Conservation (phyloP, 148 eudicot genomes). For the Chenopodium suecicum region DNA sequence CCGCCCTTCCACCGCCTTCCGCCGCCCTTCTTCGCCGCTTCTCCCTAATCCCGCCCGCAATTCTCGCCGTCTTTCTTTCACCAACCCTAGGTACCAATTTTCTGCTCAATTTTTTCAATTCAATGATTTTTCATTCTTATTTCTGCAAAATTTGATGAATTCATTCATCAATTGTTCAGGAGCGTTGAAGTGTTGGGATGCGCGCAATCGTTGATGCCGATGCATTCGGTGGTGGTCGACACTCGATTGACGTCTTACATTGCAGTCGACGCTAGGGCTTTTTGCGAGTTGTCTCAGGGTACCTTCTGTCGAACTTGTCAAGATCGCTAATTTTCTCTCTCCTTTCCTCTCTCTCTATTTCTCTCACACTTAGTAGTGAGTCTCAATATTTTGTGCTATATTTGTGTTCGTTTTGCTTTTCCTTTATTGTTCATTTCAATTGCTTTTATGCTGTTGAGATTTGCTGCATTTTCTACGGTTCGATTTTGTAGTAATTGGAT, state of each 20-base stretch:
- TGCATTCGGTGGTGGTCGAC: constrained; percentile 50
- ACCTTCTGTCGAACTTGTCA: constrained; percentile 43
- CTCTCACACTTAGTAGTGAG: constrained; percentile 13
- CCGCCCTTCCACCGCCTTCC: constrained; percentile 27
- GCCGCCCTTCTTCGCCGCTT: constrained; percentile 31
- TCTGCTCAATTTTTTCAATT: background rate
- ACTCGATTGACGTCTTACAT: constrained; percentile 53
- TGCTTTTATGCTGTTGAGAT: background rate
- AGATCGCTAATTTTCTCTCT: constrained; percentile 42
- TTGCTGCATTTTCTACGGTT: background rate
- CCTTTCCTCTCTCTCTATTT: background rate
- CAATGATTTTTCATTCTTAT: too few species aligned
- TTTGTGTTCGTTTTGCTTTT: too few species aligned
- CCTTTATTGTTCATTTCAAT: background rate
- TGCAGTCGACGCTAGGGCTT: constrained; percentile 48
- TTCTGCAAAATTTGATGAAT: background rate
- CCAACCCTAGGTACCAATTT: constrained; percentile 31
- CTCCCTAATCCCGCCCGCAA: constrained; percentile 22
- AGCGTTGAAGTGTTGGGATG: constrained; percentile 41
- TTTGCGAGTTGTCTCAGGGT: constrained; percentile 73
- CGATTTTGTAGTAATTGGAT: background rate
- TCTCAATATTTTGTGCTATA: constrained; percentile 1
- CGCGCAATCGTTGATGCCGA: constrained; percentile 49
- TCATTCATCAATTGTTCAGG: constrained; percentile 19
- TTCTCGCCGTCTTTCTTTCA: constrained; percentile 34